Base-by-base conservation (phyloP, 2,329 filamentous ascomycete species). In the Phyllosticta citrichinensis region DNA sequence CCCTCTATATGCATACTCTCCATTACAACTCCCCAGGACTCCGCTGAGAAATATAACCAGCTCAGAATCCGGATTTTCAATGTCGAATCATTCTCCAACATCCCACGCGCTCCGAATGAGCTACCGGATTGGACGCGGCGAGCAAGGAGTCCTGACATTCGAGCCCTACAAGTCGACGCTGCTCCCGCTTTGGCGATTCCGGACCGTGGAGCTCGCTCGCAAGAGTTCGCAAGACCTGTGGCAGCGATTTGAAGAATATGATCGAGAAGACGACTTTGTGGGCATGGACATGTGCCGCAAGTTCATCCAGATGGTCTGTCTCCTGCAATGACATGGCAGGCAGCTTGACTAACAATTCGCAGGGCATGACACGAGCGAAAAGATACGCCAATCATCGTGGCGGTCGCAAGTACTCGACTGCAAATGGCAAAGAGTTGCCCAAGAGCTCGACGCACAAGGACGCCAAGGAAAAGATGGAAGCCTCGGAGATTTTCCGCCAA, bases 231-330 rank as follows among this genome's bases (percentile, higher is more conserved):
- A 70, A 0, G 74, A 74, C 0, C 75, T 86, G 0, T 81, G 77
- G 70, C 60, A 65, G 0, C 75, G 78, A 2, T 87, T 86, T 65
- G 67, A 79, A 14, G 71, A 74, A 10, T 86, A 83, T 66, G 73
- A 80, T n/a, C 66, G 68, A 1, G 66, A 74, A 6, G 73, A 72
- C 3, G 83, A 86, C 68, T 84, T 87, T 61, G 81, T 86, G 0
- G 84, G 84, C 11, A 84, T 84, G 75, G 84, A 87, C 61, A 86
- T 86, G 83, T 72, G 77, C 19, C 74, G 83, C 25, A 87, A 86
- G 66, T 87, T 85, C 65, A 76, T 86, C 6, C 83, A 86, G 69
- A 87, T 86, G 84, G 80, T 68, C 52, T 10, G 62, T 25, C 4
- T 25, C 4, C 8, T 20, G 22, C 22, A 2, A 17, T 6, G 25